phyloP scores from a whole-genome alignment of 352 stramenopile genomes.

The Phytophthora podocarpi region DNA sequence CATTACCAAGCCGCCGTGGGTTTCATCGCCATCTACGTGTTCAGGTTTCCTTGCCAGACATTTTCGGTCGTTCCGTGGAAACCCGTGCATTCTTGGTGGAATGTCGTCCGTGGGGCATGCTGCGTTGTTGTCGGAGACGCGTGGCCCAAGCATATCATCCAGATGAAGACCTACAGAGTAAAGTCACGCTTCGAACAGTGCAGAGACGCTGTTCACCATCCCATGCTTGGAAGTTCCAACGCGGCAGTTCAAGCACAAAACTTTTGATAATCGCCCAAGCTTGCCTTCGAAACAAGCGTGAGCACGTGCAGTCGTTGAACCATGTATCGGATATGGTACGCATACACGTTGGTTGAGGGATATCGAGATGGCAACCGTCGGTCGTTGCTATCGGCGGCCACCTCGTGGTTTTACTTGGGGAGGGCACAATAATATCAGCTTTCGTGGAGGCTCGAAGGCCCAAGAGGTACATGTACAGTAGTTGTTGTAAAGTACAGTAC shows the following conservation, averaged over 20 bases:
- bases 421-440: too few relatives aligned
- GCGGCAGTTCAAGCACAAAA: slow-evolving; percentile 1
- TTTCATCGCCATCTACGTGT: too few relatives aligned
- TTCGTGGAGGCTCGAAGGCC: too few relatives aligned
- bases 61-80: not conserved
- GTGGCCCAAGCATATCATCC: slow-evolving; percentile 2
- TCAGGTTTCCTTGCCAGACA: not conserved
- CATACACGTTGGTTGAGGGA: too few relatives aligned
- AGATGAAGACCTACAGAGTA: slow-evolving; percentile 9
- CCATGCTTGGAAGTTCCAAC: not conserved
- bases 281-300: not conserved
- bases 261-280: slow-evolving; percentile 15
- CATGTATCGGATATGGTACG: too few relatives aligned
- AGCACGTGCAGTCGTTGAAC: not conserved
- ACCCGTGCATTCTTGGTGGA: too few relatives aligned
- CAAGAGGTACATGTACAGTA: too few relatives aligned
- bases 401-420: too few relatives aligned
- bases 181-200: slow-evolving; percentile 8
- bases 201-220: slow-evolving; percentile 10
- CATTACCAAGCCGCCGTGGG: too few relatives aligned
- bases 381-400: too few relatives aligned
- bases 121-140: not conserved
- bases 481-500: too few relatives aligned
- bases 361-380: not conserved
- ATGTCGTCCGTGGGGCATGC: too few relatives aligned